Evolutionary conservation across 305 asterid genomes (phyloP), one percentile per base, ranked within the genome.

Genomic region (Withania somnifera): DNA sequence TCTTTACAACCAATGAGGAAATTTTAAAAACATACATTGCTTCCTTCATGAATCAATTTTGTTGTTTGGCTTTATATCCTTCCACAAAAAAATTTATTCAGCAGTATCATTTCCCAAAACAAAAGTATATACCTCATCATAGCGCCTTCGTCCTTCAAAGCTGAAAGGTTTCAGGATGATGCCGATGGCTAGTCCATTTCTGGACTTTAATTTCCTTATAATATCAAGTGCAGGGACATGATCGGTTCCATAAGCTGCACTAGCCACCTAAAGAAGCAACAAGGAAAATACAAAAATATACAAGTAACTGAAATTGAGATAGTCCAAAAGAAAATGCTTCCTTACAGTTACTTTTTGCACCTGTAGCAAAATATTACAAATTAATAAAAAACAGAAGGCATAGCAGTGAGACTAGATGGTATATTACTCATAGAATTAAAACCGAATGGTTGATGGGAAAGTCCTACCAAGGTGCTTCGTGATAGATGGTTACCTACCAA

Each of bases 71-170:
- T 22, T 47, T 3, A 34, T 11, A 32, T 11, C 69, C 67, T 19
- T 78, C 17, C 40, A 57, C 10, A 2, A 36, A 57, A 57, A 57
- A 69, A 57, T 54, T 15, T 38, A 78, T 78, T 78, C 71, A 73
- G 58, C 42, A 38, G 19, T 51, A 36, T 14, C 51, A 56, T 78
- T 57, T 60, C 10, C 86, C 84, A 24, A 73, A 53, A 51, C 64
- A 64, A 63, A 47, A 63, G 79, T 81, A 84, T 47, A 32, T 87
- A 87, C 99, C 94, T 96, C 99, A 80, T 90, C 91, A 79, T 91
- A 96, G 71, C 99, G 98, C 86, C 97, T 89, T 88, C 79, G 88
- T 81, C 99, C 99, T 90, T 96, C 99, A 91, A 96, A 96, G 84
- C 98, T 83, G 89, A 96, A 96, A 82, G 99, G 98, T 88, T 91